Evolutionary conservation across 805 yeast species (phyloP).

Genomic region (Saturnispora hagleri): DNA sequence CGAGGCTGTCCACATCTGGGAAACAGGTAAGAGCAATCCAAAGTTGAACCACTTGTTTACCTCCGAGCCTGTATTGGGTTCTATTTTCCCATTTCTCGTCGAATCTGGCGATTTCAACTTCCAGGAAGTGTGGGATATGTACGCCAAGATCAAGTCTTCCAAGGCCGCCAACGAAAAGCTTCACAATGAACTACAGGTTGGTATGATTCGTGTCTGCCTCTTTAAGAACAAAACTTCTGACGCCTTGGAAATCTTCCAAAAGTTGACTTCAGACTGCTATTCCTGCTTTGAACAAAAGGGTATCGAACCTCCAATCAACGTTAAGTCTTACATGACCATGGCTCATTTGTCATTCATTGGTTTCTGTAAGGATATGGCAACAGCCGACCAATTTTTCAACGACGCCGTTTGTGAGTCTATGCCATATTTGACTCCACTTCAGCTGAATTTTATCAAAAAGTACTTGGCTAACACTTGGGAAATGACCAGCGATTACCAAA

Average conservation of each 20-base stretch:
- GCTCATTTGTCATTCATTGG: conserved; percentile 76
- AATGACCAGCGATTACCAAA: conserved; percentile 46
- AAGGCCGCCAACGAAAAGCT: conserved; percentile 26
- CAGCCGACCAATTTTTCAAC: conserved; percentile 66
- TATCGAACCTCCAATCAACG: conserved; percentile 30
- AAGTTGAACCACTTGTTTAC: conserved; percentile 38
- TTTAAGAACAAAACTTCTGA: conserved; percentile 53
- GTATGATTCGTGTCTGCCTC: conserved; percentile 68
- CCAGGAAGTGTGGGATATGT: conserved; percentile 51
- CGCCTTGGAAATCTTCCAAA: conserved; percentile 57
- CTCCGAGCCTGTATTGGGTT: conserved; percentile 58
- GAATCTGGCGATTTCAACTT: conserved; percentile 51
- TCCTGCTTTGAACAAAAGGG: conserved; percentile 22
- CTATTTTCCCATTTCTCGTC: conserved; percentile 56
- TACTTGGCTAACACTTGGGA: conserved; percentile 54
- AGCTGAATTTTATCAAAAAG: conserved; percentile 63
- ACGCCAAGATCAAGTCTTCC: conserved; percentile 30
- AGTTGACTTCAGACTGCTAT: conserved; percentile 45
- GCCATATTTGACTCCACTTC: conserved; percentile 64
- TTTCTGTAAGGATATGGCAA: conserved; percentile 58
- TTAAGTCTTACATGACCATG: conserved; percentile 50
- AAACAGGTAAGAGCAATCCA: conserved; percentile 43
- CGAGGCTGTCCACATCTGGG: conserved; percentile 68
- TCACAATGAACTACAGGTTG: conserved; percentile 46
- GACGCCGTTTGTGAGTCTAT: conserved; percentile 60